Evolutionary conservation across 1,139 yeast genomes (phyloP).

Genomic region (Petasospora fabianii): DNA sequence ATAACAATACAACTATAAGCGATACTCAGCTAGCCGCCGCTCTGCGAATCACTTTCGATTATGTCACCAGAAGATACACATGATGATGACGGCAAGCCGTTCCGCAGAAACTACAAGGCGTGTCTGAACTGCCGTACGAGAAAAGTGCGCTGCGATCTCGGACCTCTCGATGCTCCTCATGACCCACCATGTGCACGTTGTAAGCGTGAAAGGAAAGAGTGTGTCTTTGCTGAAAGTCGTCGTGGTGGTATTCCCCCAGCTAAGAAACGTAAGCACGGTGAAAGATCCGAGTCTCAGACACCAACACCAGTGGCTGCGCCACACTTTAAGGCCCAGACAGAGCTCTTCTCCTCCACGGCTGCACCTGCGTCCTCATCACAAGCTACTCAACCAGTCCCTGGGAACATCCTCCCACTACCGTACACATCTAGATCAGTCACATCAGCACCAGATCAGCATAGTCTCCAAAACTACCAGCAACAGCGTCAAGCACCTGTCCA

Average conservation of each 20-base stretch:
- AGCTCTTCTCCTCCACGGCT: neutral
- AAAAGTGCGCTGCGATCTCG: constrained; percentile 82
- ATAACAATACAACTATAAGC: neutral
- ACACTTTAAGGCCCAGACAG: neutral
- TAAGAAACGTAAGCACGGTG: constrained; percentile 14
- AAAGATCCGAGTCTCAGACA: constrained; percentile 2
- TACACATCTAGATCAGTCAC: constrained; percentile 3
- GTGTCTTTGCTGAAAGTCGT: constrained; percentile 62
- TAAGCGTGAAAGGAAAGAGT: constrained; percentile 72
- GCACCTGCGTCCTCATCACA: neutral
- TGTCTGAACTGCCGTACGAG: constrained; percentile 80
- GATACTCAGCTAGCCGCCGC: neutral
- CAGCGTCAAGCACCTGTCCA: neutral
- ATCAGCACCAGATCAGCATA: constrained; percentile 11
- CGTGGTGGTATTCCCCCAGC: constrained; percentile 24
- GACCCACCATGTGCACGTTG: constrained; percentile 88
- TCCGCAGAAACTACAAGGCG: constrained; percentile 68
- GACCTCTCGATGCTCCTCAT: constrained; percentile 63
- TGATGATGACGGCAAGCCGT: constrained; percentile 16
- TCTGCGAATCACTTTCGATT: neutral
- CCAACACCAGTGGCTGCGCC: neutral
- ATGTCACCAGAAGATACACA: constrained; percentile 1
- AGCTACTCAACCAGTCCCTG: neutral
- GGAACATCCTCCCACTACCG: constrained; percentile 6
- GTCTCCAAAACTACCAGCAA: constrained; percentile 2